Evolutionary conservation across 768 basidiomycete species (phyloP), one percentile per base, ranked within the genome.

Genomic region (Mycena indigotica): DNA sequence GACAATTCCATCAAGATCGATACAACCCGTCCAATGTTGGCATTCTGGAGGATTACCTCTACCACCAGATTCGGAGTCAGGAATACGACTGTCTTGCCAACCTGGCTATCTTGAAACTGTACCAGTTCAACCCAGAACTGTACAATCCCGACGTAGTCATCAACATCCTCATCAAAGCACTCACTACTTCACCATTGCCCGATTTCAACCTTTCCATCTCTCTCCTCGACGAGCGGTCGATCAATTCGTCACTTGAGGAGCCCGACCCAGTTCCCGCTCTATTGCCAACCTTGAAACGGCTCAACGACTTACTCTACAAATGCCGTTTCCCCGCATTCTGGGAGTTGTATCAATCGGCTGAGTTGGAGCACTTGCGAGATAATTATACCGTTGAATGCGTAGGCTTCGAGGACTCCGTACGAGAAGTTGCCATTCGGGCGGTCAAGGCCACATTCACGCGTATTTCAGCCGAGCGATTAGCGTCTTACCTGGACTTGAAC

Each of bases 21-120:
- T 98, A 98, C 75, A 98, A 98, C 75, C 96, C 96, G 40, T 87
- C 88, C 52, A 98, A 98, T 72, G 86, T 96, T 57, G 80, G 85
- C 32, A 91, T 95, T 64, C 86, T 98, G 57, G 96, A 98, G 75
- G 96, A 98, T 70, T 98, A 98, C 76, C 86, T 98, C 58, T 93
- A 92, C 72, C 88, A 93, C 71, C 96, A 99, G 74, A 93, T 94
- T 61, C 83, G 89, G 64, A 89, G 85, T 66, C 87, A 89, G 64
- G 90, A 93, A 70, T 98, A 98, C 66, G 96, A 99, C 73, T 88
- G 92, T 66, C 83, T 98, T 39, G 93, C 96, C 28, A 98, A 98
- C 75, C 80, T 98, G 91, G 61, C 50, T 24, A 53, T 50, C 61
- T 28, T 51, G 30, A 32, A 63, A 58, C 41, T 55, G 49, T 97